Evolutionary conservation across 495 filamentous ascomycete species (phyloP).

Genomic region (Bathelium albidoporum): DNA sequence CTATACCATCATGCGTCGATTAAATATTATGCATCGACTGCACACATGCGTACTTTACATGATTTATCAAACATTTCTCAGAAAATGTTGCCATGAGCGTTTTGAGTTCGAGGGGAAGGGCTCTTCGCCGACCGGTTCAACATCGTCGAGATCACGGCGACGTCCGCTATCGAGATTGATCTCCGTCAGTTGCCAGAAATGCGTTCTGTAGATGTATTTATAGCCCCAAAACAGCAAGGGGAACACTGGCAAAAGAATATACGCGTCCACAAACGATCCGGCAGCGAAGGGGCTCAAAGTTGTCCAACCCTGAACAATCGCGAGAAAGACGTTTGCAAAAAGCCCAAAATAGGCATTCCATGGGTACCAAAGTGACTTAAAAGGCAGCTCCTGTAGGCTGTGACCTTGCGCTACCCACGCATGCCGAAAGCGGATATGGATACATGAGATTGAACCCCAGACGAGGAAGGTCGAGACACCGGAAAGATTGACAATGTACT

Average conservation of each 20-base stretch:
- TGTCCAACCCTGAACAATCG: constrained; percentile 90
- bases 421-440: constrained; percentile 83
- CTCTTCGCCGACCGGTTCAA: constrained; percentile 66
- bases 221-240: constrained; percentile 63
- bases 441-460: constrained; percentile 80
- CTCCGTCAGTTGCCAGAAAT: constrained; percentile 49
- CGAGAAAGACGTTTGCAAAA: constrained; percentile 65
- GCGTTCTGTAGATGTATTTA: constrained; percentile 66
- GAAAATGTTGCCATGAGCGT: too few species aligned
- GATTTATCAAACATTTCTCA: too few species aligned
- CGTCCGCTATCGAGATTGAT: constrained; percentile 89
- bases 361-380: constrained; percentile 68
- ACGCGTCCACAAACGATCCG: constrained; percentile 63
- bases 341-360: constrained; percentile 79
- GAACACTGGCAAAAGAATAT: constrained; percentile 77
- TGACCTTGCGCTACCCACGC: constrained; percentile 66
- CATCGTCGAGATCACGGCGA: constrained; percentile 74
- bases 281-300: constrained; percentile 65
- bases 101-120: too few species aligned
- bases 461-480: constrained; percentile 86
- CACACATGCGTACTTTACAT: too few species aligned
- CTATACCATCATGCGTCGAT: too few species aligned
- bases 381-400: constrained; percentile 64
- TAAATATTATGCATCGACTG: too few species aligned
- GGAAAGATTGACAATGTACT: constrained; percentile 84